Conservation (phyloP, 495 filamentous ascomycete species). For the Trichocladium antarcticum region DNA sequence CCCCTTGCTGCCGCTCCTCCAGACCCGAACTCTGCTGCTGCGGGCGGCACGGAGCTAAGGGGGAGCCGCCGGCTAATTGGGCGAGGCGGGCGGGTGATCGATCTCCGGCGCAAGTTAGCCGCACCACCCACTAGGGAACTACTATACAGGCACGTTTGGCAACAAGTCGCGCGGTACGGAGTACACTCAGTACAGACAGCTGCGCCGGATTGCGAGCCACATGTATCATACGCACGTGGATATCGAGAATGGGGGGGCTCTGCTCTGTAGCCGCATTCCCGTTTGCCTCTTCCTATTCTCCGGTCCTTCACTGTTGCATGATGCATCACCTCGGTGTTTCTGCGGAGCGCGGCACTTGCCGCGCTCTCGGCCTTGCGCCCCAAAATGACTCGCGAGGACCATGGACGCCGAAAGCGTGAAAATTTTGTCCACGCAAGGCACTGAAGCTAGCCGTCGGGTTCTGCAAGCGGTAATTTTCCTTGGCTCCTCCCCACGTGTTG, state of each 20-base stretch:
- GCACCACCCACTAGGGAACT: not conserved
- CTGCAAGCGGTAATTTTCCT: conserved; percentile 5
- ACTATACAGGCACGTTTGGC: too few species aligned
- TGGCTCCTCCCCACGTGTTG: conserved; percentile 6
- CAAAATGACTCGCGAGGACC: conserved; percentile 13
- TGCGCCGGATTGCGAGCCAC: too few species aligned
- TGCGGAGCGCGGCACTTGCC: conserved; percentile 13
- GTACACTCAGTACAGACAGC: too few species aligned
- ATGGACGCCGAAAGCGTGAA: too few species aligned
- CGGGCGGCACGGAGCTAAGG: too few species aligned
- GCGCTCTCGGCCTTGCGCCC: not conserved
- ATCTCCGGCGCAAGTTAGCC: conserved; percentile 17
- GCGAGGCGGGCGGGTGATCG: conserved; percentile 14
- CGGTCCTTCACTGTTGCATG: too few species aligned
- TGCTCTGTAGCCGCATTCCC: too few species aligned
- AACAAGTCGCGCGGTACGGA: too few species aligned
- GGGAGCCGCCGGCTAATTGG: conserved; percentile 24
- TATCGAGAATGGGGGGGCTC: too few species aligned
- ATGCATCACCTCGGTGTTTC: conserved; percentile 19
- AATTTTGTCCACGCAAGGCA: not conserved
- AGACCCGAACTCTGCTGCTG: conserved; percentile 8
- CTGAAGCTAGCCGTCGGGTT: not conserved
- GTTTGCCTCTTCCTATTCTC: not conserved
- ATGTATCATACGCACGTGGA: too few species aligned
- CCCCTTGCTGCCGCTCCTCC: conserved; percentile 1